These are phyloP conservation scores for Suhomyces faveliae DNA, from an alignment of 805 yeast species.

Conservation along the genomic window DNA sequence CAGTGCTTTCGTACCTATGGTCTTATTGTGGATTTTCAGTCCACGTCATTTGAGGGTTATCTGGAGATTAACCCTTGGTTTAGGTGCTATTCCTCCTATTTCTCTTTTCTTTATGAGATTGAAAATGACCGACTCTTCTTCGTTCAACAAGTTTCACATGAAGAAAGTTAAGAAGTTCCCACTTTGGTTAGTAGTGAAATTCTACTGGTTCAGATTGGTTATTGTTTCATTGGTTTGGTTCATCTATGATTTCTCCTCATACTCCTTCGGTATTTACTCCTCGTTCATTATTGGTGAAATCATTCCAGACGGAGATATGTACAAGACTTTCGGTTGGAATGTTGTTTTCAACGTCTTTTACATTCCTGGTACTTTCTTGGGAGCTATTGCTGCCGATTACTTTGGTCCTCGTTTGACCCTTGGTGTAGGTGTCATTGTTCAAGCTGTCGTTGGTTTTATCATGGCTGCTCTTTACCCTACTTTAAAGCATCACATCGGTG, in stretches of 20 bases:
- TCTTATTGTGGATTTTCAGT: slow-evolving; percentile 78
- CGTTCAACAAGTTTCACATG: slow-evolving; percentile 69
- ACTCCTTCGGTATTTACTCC: slow-evolving; percentile 85
- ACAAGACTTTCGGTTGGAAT: slow-evolving; percentile 87
- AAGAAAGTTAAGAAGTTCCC: slow-evolving; percentile 60
- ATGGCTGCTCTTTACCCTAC: slow-evolving; percentile 71
- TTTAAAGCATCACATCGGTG: slow-evolving; percentile 64
- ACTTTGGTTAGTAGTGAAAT: slow-evolving; percentile 64
- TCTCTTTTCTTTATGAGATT: slow-evolving; percentile 75
- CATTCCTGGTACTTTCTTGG: slow-evolving; percentile 84
- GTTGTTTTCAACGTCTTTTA: slow-evolving; percentile 84
- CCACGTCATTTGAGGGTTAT: slow-evolving; percentile 70
- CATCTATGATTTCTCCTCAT: slow-evolving; percentile 82
- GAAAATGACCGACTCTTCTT: slow-evolving; percentile 69
- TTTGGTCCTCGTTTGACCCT: slow-evolving; percentile 88
- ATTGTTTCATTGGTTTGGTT: slow-evolving; percentile 84
- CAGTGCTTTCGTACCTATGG: slow-evolving; percentile 82
- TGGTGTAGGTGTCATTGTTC: slow-evolving; percentile 63
- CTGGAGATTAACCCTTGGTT: slow-evolving; percentile 88
- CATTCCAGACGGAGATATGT: slow-evolving; percentile 59
- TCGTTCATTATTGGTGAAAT: slow-evolving; percentile 61
- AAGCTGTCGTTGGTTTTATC: slow-evolving; percentile 76
- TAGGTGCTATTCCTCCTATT: slow-evolving; percentile 87
- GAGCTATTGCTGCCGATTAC: slow-evolving; percentile 83
- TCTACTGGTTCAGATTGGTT: slow-evolving; percentile 77